phyloP scores from a whole-genome alignment of 305 asterid species.

The Fraxinus angustifolia region DNA sequence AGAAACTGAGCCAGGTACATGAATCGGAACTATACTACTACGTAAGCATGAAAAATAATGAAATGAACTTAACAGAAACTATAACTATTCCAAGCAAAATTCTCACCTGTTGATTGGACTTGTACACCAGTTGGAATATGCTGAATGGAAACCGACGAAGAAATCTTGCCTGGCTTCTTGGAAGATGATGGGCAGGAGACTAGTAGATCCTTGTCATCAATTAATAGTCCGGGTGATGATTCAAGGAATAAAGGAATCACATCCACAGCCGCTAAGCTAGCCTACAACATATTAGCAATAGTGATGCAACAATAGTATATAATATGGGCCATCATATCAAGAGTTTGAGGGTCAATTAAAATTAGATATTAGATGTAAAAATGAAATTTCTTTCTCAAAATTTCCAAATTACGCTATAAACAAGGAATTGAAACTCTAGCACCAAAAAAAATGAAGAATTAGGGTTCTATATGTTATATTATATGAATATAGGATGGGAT shows the following conservation, averaged over 20 bases:
- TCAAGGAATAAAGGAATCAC: constrained; percentile 79
- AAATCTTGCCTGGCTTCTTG: constrained; percentile 23
- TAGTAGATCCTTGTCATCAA: constrained; percentile 46
- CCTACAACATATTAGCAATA: constrained; percentile 32
- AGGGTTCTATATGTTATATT: not conserved
- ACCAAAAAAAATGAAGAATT: not conserved
- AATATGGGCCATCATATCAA: not conserved
- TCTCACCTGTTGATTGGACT: constrained; percentile 61
- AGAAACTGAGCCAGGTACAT: not conserved
- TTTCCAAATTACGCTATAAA: not conserved
- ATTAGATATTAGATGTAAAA: not conserved
- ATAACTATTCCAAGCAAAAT: not conserved
- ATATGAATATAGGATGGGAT: not conserved
- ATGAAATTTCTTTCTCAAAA: not conserved
- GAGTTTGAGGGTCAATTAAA: not conserved
- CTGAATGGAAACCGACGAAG: constrained; percentile 44
- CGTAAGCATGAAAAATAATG: not conserved
- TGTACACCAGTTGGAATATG: constrained; percentile 67
- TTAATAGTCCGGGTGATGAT: constrained; percentile 47
- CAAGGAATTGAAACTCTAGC: not conserved
- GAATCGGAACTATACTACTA: not conserved
- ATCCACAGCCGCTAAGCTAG: constrained; percentile 53
- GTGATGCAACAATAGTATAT: not conserved
- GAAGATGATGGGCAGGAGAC: constrained; percentile 34
- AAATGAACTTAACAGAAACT: not conserved